These are phyloP conservation scores for Clavispora carvajalis DNA, from an alignment of 805 yeast species.

Conservation along the genomic window DNA sequence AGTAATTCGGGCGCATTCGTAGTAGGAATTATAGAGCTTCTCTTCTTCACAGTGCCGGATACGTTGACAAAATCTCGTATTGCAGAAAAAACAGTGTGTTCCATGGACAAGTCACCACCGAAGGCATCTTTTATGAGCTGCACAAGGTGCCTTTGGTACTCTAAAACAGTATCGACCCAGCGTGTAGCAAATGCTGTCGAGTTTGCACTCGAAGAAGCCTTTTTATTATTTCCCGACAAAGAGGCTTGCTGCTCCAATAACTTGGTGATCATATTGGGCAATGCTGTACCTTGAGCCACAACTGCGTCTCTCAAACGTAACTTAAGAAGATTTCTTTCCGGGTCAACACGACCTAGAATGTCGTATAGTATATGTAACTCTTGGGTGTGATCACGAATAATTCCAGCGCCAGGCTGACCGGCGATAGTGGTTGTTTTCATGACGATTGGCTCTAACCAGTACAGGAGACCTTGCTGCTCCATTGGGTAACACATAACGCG, in stretches of 20 bases:
- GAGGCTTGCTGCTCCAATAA: conserved; percentile 9
- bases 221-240: conserved; percentile 5
- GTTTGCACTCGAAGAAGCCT: conserved; percentile 10
- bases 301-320: conserved; percentile 44
- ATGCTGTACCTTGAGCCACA: conserved; percentile 39
- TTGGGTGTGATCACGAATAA: conserved; percentile 16
- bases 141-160: conserved; percentile 47
- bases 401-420: not conserved
- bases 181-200: conserved; percentile 52
- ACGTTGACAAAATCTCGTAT: conserved; percentile 57
- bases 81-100: conserved; percentile 54
- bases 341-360: conserved; percentile 50
- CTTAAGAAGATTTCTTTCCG: conserved; percentile 45
- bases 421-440: conserved; percentile 8
- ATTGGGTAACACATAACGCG: conserved; percentile 42
- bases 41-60: conserved; percentile 44
- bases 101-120: conserved; percentile 42
- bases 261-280: conserved; percentile 21
- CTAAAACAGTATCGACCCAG: conserved; percentile 62
- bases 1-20: conserved; percentile 36
- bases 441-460: conserved; percentile 49
- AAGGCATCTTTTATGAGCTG: conserved; percentile 45
- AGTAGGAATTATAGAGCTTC: conserved; percentile 21
- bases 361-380: conserved; percentile 46
- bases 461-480: conserved; percentile 51